These are phyloP conservation scores for Amphicarpaea edgeworthii DNA, from an alignment of 306 rosid species.

Conservation along the genomic window DNA sequence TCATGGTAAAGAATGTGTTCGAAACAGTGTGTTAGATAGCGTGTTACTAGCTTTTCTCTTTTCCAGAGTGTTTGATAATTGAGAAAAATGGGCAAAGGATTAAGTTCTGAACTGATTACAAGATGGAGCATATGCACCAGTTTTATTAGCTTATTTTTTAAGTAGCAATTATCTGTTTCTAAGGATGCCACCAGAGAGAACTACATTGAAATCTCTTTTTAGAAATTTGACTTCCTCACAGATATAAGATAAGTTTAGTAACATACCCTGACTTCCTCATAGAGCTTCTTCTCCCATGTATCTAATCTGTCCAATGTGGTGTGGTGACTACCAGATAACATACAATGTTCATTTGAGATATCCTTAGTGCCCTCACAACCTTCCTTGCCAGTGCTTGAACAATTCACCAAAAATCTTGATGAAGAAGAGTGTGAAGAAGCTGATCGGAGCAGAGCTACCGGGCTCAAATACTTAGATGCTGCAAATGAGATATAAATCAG, in stretches of 20 bases:
- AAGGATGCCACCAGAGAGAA: constrained; percentile 13
- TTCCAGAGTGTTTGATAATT: neutral
- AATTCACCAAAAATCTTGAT: constrained; percentile 59
- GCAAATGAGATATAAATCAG: constrained; percentile 42
- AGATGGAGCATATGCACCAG: neutral
- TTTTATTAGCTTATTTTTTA: neutral
- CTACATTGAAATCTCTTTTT: neutral
- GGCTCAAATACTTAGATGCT: constrained; percentile 77
- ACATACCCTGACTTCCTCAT: constrained; percentile 79
- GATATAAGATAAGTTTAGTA: constrained; percentile 20
- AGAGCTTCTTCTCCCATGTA: constrained; percentile 91
- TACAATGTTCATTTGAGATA: constrained; percentile 60
- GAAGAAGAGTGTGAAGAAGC: constrained; percentile 79
- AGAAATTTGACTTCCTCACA: neutral
- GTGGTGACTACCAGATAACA: constrained; percentile 70
- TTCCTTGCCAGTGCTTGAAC: constrained; percentile 63
- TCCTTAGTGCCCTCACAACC: constrained; percentile 56
- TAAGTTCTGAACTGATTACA: neutral
- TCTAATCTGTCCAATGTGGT: constrained; percentile 78
- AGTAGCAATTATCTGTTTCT: constrained; percentile 18
- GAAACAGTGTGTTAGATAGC: neutral
- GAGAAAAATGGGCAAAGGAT: neutral
- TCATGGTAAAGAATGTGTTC: neutral
- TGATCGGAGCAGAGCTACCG: constrained; percentile 80
- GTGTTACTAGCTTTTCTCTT: neutral